Evolutionary conservation across 352 stramenopile species (phyloP).

Genomic region (Blastocystis hominis): DNA sequence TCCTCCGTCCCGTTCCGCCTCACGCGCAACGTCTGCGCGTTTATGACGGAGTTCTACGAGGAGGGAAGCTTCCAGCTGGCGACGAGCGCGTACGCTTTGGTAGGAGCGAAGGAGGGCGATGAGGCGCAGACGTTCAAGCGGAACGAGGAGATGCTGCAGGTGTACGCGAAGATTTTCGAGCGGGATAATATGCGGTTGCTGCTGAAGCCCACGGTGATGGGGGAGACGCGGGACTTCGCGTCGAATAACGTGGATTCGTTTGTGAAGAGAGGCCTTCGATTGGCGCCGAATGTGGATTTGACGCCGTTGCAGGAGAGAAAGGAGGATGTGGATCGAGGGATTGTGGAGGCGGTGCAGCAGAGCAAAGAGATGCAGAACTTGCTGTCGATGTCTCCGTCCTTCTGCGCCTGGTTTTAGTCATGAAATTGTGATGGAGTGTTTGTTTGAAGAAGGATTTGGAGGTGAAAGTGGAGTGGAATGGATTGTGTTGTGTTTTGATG

Average conservation of each 20-base stretch:
- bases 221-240: not conserved
- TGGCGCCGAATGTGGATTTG: not conserved
- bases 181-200: not conserved
- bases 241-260: not conserved
- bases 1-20: not conserved
- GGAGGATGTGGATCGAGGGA: not conserved
- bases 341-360: not conserved
- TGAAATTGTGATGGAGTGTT: not conserved
- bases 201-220: not conserved
- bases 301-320: not conserved
- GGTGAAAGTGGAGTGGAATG: no score
- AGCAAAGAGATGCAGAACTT: not conserved
- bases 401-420: slow-evolving; percentile 32
- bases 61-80: not conserved
- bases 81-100: not conserved
- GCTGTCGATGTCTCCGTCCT: slow-evolving; percentile 2
- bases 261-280: not conserved
- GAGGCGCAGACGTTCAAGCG: slow-evolving; percentile 25
- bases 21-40: not conserved
- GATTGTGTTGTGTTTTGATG: no score
- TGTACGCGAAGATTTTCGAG: not conserved
- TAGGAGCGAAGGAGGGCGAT: not conserved
- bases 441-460: not conserved
- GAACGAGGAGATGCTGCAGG: slow-evolving; percentile 2
- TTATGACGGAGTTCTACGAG: slow-evolving; percentile 15